phyloP scores from a whole-genome alignment of 1,284 basidiomycete species.

The Moniliella sp. region DNA sequence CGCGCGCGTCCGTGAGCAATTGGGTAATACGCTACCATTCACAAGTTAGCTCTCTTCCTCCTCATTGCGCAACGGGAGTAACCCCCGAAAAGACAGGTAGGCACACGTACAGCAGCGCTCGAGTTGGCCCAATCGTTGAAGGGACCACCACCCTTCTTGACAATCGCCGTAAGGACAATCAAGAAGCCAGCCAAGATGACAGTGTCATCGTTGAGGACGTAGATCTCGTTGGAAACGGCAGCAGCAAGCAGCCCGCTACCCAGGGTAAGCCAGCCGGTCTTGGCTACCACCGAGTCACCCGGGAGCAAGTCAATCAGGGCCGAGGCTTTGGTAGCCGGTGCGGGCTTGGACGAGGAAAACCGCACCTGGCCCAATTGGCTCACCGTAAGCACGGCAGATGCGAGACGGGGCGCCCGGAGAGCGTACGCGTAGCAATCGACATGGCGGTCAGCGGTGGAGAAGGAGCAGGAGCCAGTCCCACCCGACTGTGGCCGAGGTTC shows the following conservation, averaged over 20 bases:
- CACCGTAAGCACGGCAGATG: too few species aligned
- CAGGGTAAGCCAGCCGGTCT: conserved; percentile 70
- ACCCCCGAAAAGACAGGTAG: too few species aligned
- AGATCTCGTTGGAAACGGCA: conserved; percentile 88
- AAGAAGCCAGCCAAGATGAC: conserved; percentile 54
- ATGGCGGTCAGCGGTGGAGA: too few species aligned
- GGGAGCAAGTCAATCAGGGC: conserved; percentile 79
- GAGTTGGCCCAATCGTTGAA: conserved; percentile 74
- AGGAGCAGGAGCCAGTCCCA: too few species aligned
- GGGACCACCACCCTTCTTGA: conserved; percentile 55
- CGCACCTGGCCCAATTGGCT: too few species aligned
- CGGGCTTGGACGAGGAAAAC: too few species aligned
- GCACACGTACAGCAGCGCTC: conserved; percentile 1
- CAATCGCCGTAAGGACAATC: conserved; percentile 58
- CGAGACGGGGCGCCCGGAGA: too few species aligned
- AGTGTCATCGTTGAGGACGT: conserved; percentile 67
- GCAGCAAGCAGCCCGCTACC: conserved; percentile 72
- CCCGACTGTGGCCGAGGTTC: too few species aligned
- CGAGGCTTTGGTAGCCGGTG: conserved; percentile 63
- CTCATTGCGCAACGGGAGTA: too few species aligned
- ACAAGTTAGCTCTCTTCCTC: too few species aligned
- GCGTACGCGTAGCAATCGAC: too few species aligned
- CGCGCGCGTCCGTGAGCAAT: conserved; percentile 58
- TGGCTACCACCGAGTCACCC: conserved; percentile 73
- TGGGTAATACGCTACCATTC: too few species aligned